Conservation (phyloP, 495 filamentous ascomycete genomes). For the Filosporella fistucella region DNA sequence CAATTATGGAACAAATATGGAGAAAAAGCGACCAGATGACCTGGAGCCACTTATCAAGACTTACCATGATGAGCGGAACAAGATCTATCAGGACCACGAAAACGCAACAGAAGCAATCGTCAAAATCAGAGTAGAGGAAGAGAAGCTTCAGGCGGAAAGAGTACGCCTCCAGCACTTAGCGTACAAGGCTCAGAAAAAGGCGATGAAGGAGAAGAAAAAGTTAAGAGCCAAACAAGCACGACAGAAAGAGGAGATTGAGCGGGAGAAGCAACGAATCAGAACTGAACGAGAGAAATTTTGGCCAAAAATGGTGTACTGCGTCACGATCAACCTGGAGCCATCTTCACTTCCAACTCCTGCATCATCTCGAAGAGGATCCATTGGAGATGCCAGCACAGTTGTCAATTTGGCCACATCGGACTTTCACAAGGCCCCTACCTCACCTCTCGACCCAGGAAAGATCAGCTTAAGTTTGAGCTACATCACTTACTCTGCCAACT, state of each 20-base stretch:
- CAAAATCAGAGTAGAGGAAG: conserved; percentile 32
- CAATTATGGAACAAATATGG: conserved; percentile 33
- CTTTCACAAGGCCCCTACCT: conserved; percentile 19
- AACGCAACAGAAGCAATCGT: conserved; percentile 27
- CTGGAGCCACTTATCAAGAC: conserved; percentile 30
- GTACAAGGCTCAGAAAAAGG: conserved; percentile 35
- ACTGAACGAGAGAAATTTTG: conserved; percentile 50
- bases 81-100: conserved; percentile 38
- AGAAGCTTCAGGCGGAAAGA: conserved; percentile 29
- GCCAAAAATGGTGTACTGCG: conserved; percentile 51
- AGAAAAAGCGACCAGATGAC: conserved; percentile 26
- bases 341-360: conserved; percentile 40
- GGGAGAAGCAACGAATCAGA: conserved; percentile 46
- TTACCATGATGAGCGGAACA: conserved; percentile 44
- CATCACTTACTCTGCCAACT: conserved; percentile 55
- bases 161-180: conserved; percentile 21
- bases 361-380: conserved; percentile 52
- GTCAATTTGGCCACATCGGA: conserved; percentile 20
- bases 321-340: conserved; percentile 55
- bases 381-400: conserved; percentile 35
- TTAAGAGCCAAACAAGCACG: conserved; percentile 33
- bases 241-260: conserved; percentile 34
- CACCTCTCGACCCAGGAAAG: conserved; percentile 12
- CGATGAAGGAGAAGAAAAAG: conserved; percentile 32
- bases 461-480: conserved; percentile 56